These are phyloP conservation scores for Penicillium tannophilum DNA, from an alignment of 495 filamentous ascomycete genomes.

Conservation along the genomic window DNA sequence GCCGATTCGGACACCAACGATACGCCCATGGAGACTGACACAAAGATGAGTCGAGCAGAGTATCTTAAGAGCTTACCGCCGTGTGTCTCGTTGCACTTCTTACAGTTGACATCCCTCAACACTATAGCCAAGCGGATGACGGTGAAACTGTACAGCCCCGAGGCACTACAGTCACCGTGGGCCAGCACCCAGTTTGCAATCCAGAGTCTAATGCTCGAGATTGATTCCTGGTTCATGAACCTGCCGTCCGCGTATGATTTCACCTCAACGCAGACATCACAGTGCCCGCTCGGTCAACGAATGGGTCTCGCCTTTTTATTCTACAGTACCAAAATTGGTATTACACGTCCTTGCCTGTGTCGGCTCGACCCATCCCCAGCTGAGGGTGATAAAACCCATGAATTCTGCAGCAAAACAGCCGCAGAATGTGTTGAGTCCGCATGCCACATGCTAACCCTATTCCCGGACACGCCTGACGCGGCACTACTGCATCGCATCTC, in stretches of 20 bases:
- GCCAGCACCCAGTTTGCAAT: conserved; percentile 45
- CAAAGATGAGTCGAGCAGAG: conserved; percentile 25
- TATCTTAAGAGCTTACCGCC: conserved; percentile 35
- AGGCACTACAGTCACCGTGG: conserved; percentile 54
- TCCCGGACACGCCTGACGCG: conserved; percentile 48
- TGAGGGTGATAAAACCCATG: conserved; percentile 38
- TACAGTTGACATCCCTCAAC: conserved; percentile 46
- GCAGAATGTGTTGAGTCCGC: conserved; percentile 61
- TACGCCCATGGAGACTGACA: conserved; percentile 16
- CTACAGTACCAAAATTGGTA: conserved; percentile 59
- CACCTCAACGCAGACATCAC: conserved; percentile 35
- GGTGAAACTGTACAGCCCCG: conserved; percentile 59
- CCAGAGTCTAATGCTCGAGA: conserved; percentile 40
- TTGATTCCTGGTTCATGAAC: conserved; percentile 45
- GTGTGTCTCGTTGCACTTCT: conserved; percentile 53
- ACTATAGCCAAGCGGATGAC: conserved; percentile 56
- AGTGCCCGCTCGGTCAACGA: conserved; percentile 38
- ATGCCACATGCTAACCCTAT: conserved; percentile 52
- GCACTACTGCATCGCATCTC: conserved; percentile 50
- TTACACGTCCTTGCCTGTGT: conserved; percentile 63
- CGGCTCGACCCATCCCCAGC: conserved; percentile 44
- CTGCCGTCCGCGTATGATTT: conserved; percentile 44
- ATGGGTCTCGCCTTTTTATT: conserved; percentile 57
- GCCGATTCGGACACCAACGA: conserved; percentile 32
- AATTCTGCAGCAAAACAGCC: conserved; percentile 55